Conservation (phyloP, 371 early-diverging fungal species). For the Lichtheimia ramosa region DNA sequence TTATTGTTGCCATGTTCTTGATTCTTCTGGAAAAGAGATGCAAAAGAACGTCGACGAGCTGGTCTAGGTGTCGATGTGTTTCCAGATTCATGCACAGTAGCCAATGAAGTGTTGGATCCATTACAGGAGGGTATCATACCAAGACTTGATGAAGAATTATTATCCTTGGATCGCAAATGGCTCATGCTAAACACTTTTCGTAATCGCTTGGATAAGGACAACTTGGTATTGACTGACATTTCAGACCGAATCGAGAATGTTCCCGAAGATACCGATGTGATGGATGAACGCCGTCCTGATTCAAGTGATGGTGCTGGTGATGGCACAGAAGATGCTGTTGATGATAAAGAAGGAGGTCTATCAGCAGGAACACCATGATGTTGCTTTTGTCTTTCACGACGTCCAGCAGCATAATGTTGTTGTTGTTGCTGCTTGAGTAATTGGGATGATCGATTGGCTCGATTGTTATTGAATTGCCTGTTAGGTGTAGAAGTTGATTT, state of each 20-base stretch:
- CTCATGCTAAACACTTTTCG: slow-evolving; percentile 54
- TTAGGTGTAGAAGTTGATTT: slow-evolving; percentile 32
- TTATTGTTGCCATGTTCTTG: slow-evolving; percentile 17
- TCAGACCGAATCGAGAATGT: slow-evolving; percentile 28
- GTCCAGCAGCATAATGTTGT: slow-evolving; percentile 13
- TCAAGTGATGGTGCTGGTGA: slow-evolving; percentile 5
- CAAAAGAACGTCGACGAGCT: slow-evolving; percentile 44
- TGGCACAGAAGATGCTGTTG: background rate
- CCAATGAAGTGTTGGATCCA: slow-evolving; percentile 9
- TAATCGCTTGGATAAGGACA: slow-evolving; percentile 45
- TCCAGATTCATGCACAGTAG: slow-evolving; percentile 14
- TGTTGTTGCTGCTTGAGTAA: slow-evolving; percentile 17
- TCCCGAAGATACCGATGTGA: slow-evolving; percentile 35
- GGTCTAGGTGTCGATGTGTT: slow-evolving; percentile 18
- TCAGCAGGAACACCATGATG: slow-evolving; percentile 13
- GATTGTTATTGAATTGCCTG: slow-evolving; percentile 15
- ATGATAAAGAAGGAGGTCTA: slow-evolving; percentile 9
- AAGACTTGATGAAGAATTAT: background rate
- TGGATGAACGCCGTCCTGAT: slow-evolving; percentile 30
- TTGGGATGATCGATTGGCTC: slow-evolving; percentile 8
- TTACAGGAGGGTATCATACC: slow-evolving; percentile 6
- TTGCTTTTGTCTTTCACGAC: slow-evolving; percentile 12
- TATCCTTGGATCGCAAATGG: slow-evolving; percentile 22
- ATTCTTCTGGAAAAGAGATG: slow-evolving; percentile 36
- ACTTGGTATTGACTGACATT: slow-evolving; percentile 31